Evolutionary conservation across 768 basidiomycete genomes (phyloP), one percentile per base, ranked within the genome.

Genomic region (Mycena rosella): DNA sequence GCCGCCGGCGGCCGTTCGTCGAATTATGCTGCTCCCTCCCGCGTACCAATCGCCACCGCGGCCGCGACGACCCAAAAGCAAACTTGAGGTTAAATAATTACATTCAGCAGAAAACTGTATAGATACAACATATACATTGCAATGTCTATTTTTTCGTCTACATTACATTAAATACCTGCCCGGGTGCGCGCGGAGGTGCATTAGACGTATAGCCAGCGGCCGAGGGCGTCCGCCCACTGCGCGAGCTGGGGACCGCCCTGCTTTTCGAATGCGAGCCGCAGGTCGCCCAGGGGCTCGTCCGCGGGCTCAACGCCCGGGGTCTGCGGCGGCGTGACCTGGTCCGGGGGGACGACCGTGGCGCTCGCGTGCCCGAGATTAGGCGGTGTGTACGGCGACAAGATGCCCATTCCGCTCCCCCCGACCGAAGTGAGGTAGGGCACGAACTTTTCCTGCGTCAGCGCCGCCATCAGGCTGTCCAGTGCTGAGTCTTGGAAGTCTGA

Each of bases 331-430:
- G 85, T 87, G 56, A 86, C 80, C 68, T 83, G 84, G 5, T 81
- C 84, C 38, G 76, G 73, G 26, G 65, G 68, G 58, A 70, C 72
- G 53, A 72, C 70, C 51, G 71, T 47, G 69, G 63, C 49, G 60
- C 20, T 69, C 29, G 38, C 52, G 49, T 73, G 49, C 15, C 9
- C 57, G 67, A 78, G 78, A 44, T 80, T 79, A 73, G 86, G 84
- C 65, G 82, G 81, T 30, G 78, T 75, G 72, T 87, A 86, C 26
- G 88, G 89, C 5, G 91, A 89, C 73, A 95, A 84, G 71, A 99
- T 87, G 67, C 97, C 97, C 20, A 97, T 86, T 13, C 97, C 97
- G 72, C 90, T 91, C 62, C 98, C 98, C 18, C 98, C 98, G 55
- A 99, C 94, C 62, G 93, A 88, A 38, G 97, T 96, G 72, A 95